phyloP scores from a whole-genome alignment of 108 stramenopile species.

The Nitzschia sp. region DNA sequence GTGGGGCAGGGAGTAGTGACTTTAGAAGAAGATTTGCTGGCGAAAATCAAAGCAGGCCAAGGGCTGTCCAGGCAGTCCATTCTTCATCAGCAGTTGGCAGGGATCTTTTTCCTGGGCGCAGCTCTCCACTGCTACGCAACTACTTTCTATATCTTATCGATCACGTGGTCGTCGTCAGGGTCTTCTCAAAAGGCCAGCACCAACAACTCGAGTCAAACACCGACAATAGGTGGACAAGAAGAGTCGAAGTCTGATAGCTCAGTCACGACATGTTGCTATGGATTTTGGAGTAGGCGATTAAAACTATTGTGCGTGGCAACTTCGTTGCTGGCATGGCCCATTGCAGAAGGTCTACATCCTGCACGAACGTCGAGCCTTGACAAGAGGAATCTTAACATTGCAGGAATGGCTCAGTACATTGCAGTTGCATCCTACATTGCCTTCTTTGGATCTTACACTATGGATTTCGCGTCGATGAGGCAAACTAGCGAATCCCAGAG shows the following conservation, averaged over 20 bases:
- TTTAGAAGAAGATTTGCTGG: conserved; percentile 54
- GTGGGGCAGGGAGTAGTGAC: conserved; percentile 35
- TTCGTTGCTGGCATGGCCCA: neutral
- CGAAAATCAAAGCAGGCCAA: neutral
- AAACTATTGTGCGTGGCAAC: conserved; percentile 1
- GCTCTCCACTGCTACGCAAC: conserved; percentile 7
- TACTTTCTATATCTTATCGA: neutral
- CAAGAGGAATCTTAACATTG: conserved; percentile 7
- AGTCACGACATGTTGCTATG: neutral
- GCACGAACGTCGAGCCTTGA: neutral
- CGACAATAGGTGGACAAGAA: neutral
- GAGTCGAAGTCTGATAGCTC: neutral
- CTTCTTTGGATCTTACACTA: conserved; percentile 8
- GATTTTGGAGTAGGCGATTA: neutral
- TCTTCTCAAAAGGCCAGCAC: neutral
- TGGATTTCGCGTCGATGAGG: conserved; percentile 1
- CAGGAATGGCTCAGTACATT: conserved; percentile 5
- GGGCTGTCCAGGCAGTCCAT: neutral
- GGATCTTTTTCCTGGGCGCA: conserved; percentile 3
- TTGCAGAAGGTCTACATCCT: conserved; percentile 5
- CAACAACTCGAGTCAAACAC: neutral
- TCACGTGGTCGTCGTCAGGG: neutral
- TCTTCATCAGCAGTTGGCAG: conserved; percentile 5
- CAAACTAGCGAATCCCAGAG: neutral
- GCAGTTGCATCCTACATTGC: conserved; percentile 2